Base-by-base conservation (phyloP, 352 stramenopile genomes). In the Globisporangium takayamanum region DNA sequence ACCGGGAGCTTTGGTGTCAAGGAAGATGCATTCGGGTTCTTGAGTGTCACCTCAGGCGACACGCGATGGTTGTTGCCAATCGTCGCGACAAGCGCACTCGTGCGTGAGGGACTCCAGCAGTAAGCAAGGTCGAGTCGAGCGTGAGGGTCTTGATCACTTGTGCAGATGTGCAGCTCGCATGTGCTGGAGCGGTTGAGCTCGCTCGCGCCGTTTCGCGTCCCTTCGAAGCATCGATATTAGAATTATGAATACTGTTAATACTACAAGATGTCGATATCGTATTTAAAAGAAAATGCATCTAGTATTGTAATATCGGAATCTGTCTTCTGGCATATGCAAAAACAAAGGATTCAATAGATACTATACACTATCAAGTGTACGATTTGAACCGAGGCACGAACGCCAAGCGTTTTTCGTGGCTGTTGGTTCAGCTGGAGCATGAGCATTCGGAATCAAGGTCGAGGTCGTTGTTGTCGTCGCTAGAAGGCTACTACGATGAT, bases 21-120 rank as follows among this genome's bases (percentile, higher is more conserved):
- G 22, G 67, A 71, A 37, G 65, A 49, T 4, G 78, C 69, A 48
- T 80, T 76, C 33, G 74, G 76, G 67, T 72, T 83, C 71, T 86
- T 87, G 53, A 83, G 66, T 39, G 74, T 81, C 57, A 90, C 77
- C 64, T 90, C 80, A 18, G 80, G 80, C 39, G 80, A 87, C 53
- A 90, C 80, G 55, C 80, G 80, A 51, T 87, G 78, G 54, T 73
- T 73, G 37, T 66, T 72, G 54, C 47, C 64, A 47, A 67, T 56
- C 65, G 72, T 74, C 12, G 8, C n/a, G 22, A 6, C 33, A 22
- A 39, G 33, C 33, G 10, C 6, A 8, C 30, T 36, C 30, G 30
- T 10, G 30, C 30, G 22, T 22, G 22, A 22, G 22, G 22, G 22
- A 22, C 22, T 22, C 22, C 22, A 22, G 22, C 22, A 22, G 22